A percentile compares a stretch with the other conserved stretches of the same genome.
phyloP scores from a whole-genome alignment of 1,284 basidiomycete genomes.

The Grifola frondosa region DNA sequence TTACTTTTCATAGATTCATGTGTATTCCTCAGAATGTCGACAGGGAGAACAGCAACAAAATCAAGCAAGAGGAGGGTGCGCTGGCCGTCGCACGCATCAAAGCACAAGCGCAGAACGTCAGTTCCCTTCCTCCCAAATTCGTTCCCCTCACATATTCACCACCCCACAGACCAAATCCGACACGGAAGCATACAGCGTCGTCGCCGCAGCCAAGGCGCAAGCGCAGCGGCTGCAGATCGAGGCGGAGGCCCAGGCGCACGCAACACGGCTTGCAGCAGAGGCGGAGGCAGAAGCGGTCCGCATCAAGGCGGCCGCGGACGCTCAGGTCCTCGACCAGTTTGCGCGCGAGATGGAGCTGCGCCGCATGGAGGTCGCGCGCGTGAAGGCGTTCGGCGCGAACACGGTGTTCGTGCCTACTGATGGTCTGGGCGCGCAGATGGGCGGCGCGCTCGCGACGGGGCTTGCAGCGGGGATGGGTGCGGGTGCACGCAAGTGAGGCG shows the following conservation, averaged over 20 bases:
- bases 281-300: slow-evolving; percentile 72
- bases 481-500: slow-evolving; percentile 24
- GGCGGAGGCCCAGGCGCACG: slow-evolving; percentile 71
- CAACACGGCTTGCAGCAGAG: slow-evolving; percentile 66
- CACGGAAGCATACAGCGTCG: slow-evolving; percentile 67
- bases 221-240: slow-evolving; percentile 70
- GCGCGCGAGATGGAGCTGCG: slow-evolving; percentile 74
- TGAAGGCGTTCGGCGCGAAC: slow-evolving; percentile 66
- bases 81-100: slow-evolving; percentile 74
- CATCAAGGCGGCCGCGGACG: slow-evolving; percentile 63
- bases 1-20: neutral
- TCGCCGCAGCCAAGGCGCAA: slow-evolving; percentile 72
- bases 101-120: slow-evolving; percentile 62
- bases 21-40: slow-evolving; percentile 61
- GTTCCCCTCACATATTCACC: neutral
- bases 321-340: slow-evolving; percentile 59
- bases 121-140: slow-evolving; percentile 7
- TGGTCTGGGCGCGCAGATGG: slow-evolving; percentile 54
- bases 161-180: slow-evolving; percentile 62
- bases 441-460: slow-evolving; percentile 58
- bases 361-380: slow-evolving; percentile 60
- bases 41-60: slow-evolving; percentile 80
- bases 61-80: slow-evolving; percentile 78
- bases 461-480: slow-evolving; percentile 66
- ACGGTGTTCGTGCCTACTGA: slow-evolving; percentile 72